A percentile compares a stretch with the other conserved stretches of the same genome.
These are phyloP conservation scores for Lentithecium fluviatile DNA, from an alignment of 495 filamentous ascomycete genomes.

Conservation along the genomic window DNA sequence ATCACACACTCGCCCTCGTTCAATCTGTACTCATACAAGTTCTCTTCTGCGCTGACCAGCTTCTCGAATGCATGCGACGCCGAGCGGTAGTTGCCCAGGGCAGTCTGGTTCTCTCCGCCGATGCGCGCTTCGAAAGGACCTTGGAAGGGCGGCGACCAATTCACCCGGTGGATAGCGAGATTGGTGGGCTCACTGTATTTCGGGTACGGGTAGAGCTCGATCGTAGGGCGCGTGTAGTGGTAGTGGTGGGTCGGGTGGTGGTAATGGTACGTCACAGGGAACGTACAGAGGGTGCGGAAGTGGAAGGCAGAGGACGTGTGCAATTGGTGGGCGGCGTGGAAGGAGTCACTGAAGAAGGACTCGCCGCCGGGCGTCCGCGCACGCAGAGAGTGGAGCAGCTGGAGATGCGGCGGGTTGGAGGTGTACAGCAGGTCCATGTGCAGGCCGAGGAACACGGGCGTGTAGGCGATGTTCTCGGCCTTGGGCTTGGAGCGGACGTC, in stretches of 20 bases:
- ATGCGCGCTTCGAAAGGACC: conserved; percentile 44
- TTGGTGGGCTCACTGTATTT: conserved; percentile 32
- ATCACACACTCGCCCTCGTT: conserved; percentile 78
- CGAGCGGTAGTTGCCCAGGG: conserved; percentile 32
- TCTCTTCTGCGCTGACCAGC: conserved; percentile 49
- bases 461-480: conserved; percentile 91
- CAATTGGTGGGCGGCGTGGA: conserved; percentile 58
- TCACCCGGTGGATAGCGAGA: conserved; percentile 45
- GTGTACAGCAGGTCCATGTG: conserved; percentile 96
- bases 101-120: conserved; percentile 25
- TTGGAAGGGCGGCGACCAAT: conserved; percentile 75
- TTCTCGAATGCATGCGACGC: conserved; percentile 50
- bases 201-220: conserved; percentile 46
- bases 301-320: conserved; percentile 16
- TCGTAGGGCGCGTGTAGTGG: conserved; percentile 52
- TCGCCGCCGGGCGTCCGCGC: conserved; percentile 74
- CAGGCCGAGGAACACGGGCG: conserved; percentile 69
- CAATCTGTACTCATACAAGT: conserved; percentile 67
- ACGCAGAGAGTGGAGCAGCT: conserved; percentile 81
- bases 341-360: conserved; percentile 75
- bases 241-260: conserved; percentile 63
- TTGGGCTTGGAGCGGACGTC: conserved; percentile 74
- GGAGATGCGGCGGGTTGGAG: conserved; percentile 70
- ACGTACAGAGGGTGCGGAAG: conserved; percentile 47
- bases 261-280: conserved; percentile 66